Conservation (phyloP, 139 green algal species). For the Chlorella sp. region DNA sequence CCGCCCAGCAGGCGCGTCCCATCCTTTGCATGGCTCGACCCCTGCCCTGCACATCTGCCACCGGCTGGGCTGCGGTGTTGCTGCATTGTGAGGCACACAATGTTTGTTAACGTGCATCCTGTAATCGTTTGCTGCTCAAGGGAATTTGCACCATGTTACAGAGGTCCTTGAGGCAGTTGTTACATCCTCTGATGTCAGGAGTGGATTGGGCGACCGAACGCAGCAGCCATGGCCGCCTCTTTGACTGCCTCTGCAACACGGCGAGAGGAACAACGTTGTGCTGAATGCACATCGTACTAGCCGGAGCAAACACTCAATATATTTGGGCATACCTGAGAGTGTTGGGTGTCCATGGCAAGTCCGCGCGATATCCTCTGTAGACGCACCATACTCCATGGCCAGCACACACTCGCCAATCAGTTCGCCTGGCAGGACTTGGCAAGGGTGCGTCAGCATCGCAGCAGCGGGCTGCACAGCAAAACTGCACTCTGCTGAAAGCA, state of each 20-base stretch:
- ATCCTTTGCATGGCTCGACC: no score
- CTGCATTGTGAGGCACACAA: no score
- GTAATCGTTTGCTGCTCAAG: no score
- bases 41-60: no score
- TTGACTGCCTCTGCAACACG: conserved; percentile 12
- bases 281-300: background rate
- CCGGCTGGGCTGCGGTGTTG: no score
- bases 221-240: conserved; percentile 13
- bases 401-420: conserved; percentile 87
- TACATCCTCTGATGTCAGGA: no score
- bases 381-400: conserved; percentile 95
- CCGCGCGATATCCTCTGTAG: conserved; percentile 93
- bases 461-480: background rate
- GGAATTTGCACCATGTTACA: no score
- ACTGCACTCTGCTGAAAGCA: background rate
- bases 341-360: conserved; percentile 99
- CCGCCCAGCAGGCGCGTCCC: no score
- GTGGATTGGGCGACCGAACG: conserved; percentile 21
- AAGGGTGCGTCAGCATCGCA: background rate
- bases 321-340: conserved; percentile 46
- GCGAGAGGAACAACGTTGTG: background rate
- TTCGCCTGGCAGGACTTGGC: conserved; percentile 82
- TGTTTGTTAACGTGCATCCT: no score
- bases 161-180: no score
- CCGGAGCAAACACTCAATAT: no score